phyloP scores from a whole-genome alignment of 768 basidiomycete species.

The Termitomyces sp. region DNA sequence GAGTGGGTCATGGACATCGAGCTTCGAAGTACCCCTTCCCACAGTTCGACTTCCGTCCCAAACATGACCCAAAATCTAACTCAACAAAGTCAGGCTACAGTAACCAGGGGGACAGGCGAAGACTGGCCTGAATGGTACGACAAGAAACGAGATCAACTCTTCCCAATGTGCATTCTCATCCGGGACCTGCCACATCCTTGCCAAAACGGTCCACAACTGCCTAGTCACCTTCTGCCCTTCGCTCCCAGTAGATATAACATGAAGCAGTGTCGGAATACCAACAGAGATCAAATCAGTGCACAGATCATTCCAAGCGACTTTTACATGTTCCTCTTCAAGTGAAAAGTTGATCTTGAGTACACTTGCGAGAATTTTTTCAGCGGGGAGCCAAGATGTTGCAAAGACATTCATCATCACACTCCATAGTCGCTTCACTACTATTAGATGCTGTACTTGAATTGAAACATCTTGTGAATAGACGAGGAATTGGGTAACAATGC shows the following conservation, averaged over 20 bases:
- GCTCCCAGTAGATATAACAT: conserved; percentile 24
- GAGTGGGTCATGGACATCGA: conserved; percentile 21
- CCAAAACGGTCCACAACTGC: conserved; percentile 44
- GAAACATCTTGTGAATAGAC: conserved; percentile 13
- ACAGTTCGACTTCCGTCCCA: conserved; percentile 32
- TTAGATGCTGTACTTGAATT: conserved; percentile 32
- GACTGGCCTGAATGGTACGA: conserved; percentile 42
- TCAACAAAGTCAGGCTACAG: not conserved
- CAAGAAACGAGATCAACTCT: conserved; percentile 38
- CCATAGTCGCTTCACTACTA: conserved; percentile 44
- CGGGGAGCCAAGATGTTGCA: conserved; percentile 32
- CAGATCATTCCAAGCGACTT: conserved; percentile 39
- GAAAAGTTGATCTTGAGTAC: conserved; percentile 40
- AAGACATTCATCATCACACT: conserved; percentile 45
- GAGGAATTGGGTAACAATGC: conserved; percentile 32
- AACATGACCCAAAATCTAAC: conserved; percentile 43
- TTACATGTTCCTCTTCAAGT: conserved; percentile 32
- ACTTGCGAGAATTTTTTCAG: conserved; percentile 40
- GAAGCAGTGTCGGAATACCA: conserved; percentile 34
- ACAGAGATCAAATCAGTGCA: conserved; percentile 42
- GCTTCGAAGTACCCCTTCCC: conserved; percentile 32
- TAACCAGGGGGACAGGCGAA: not conserved
- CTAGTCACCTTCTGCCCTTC: conserved; percentile 31
- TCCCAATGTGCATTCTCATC: conserved; percentile 28
- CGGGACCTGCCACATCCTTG: conserved; percentile 23